phyloP scores from a whole-genome alignment of 2,329 filamentous ascomycete species.

The Arthroderma uncinatum region DNA sequence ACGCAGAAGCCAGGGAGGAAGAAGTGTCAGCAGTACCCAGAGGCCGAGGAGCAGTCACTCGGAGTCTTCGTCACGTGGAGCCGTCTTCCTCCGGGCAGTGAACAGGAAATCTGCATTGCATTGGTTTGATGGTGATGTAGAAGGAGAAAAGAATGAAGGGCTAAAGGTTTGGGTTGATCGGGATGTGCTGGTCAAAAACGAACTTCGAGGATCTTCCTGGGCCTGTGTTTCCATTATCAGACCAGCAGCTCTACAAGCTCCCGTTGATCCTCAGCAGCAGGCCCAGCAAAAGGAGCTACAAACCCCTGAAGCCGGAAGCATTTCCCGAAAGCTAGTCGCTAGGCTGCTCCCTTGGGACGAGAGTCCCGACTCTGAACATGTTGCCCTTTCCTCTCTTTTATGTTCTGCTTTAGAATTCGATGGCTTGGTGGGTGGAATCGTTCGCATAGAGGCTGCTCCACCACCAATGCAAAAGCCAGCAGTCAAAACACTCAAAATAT shows the following conservation, averaged over 20 bases:
- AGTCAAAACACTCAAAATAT: constrained; percentile 61
- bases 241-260: constrained; percentile 62
- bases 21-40: constrained; percentile 62
- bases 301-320: constrained; percentile 44
- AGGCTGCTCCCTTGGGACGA: constrained; percentile 70
- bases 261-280: constrained; percentile 56
- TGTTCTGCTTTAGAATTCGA: constrained; percentile 61
- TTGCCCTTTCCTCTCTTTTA: constrained; percentile 65
- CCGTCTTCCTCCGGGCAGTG: constrained; percentile 67
- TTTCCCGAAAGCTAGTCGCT: constrained; percentile 61
- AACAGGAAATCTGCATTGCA: constrained; percentile 58
- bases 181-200: constrained; percentile 59
- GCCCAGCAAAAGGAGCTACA: constrained; percentile 56
- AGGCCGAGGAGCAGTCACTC: constrained; percentile 47
- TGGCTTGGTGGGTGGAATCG: constrained; percentile 70
- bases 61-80: constrained; percentile 46
- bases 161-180: constrained; percentile 77
- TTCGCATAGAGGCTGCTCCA: constrained; percentile 76
- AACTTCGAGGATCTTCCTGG: constrained; percentile 64
- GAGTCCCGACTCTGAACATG: constrained; percentile 68
- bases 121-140: constrained; percentile 63
- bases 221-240: constrained; percentile 77
- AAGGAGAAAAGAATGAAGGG: constrained; percentile 44
- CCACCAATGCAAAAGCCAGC: constrained; percentile 56
- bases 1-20: constrained; percentile 57